Base-by-base conservation (phyloP, 768 basidiomycete genomes). In the Naganishia antarctica region DNA sequence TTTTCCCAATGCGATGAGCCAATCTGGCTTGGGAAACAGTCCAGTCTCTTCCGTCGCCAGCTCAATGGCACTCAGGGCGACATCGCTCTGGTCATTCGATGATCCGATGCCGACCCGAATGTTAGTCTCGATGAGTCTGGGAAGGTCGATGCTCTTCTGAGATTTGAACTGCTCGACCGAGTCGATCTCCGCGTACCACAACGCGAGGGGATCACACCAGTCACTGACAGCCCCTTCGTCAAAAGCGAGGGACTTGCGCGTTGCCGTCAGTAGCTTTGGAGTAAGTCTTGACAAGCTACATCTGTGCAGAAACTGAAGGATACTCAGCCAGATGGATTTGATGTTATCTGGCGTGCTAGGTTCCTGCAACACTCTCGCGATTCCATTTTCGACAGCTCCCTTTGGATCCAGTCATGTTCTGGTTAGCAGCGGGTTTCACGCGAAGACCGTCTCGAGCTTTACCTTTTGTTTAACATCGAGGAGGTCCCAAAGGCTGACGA, bases 31-130 rank as follows among this genome's bases (percentile, higher is more conserved):
- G 3, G 61, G 66, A 44, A 32, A 21, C 2, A 67, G 21, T 4
- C 66, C 61, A 40, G 21, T 26, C n/a, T 43, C 21, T 11, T 63
- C 53, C 25, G 40, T 25, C 16, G 53, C 60, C 13, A 67, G 40
- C 21, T 63, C 50, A 11, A 67, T 67, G 1, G 51, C 21, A 18
- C 59, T 40, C 29, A 23, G 41, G 23, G 66, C 66, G 26, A 45
- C 61, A 44, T 67, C 66, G 21, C 61, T 51, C 28, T 67, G 66
- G 31, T 53, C 28, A 31, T 60, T 49, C n/a, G 48, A 60, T 1
- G 64, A 65, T 18, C 59, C 59, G n/a, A 65, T 44, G 7, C 61
- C 66, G 7, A 67, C 60, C 12, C 66, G 60, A 8, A 67, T 44
- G 29, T 63, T 67, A 23, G 61, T 41, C 40, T 57, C 57, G 59